Conservation (phyloP, 2,329 filamentous ascomycete species). For the Aquanectria penicillioides region DNA sequence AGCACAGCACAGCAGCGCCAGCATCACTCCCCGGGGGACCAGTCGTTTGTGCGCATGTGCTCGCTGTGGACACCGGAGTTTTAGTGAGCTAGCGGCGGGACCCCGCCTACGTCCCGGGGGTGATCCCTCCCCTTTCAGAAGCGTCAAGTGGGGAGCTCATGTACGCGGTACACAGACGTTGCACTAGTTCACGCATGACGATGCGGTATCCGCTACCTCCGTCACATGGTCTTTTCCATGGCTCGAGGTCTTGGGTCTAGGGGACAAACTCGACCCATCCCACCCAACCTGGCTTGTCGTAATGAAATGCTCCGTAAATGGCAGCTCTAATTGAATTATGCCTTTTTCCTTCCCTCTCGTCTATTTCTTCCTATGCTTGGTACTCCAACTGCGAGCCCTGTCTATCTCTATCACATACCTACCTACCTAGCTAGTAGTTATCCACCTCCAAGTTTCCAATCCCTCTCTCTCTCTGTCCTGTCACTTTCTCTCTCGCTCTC, state of each 20-base stretch:
- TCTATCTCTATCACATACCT: too few relatives aligned
- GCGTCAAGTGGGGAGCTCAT: not conserved
- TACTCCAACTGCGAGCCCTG: too few relatives aligned
- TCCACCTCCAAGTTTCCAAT: conserved; percentile 1
- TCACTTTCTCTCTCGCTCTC: too few relatives aligned
- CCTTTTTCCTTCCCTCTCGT: not conserved
- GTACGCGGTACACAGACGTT: too few relatives aligned
- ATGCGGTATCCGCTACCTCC: not conserved
- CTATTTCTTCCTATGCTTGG: not conserved
- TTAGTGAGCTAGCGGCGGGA: conserved; percentile 15
- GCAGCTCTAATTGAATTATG: not conserved
- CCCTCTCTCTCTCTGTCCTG: too few relatives aligned
- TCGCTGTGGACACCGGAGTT: not conserved
- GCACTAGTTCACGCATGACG: too few relatives aligned
- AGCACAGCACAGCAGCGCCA: too few relatives aligned
- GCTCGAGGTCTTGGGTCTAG: not conserved
- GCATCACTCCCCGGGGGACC: too few relatives aligned
- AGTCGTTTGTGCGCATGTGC: conserved; percentile 2
- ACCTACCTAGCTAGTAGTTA: too few relatives aligned
- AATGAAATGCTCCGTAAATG: conserved; percentile 3
- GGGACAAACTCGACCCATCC: not conserved
- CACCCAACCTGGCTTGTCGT: not conserved
- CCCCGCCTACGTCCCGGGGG: conserved; percentile 18
- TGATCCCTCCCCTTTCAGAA: not conserved
- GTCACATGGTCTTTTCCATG: not conserved